Evolutionary conservation across 331 rosid genomes (phyloP), one percentile per base, ranked within the genome.

Genomic region (Malus hybrid): DNA sequence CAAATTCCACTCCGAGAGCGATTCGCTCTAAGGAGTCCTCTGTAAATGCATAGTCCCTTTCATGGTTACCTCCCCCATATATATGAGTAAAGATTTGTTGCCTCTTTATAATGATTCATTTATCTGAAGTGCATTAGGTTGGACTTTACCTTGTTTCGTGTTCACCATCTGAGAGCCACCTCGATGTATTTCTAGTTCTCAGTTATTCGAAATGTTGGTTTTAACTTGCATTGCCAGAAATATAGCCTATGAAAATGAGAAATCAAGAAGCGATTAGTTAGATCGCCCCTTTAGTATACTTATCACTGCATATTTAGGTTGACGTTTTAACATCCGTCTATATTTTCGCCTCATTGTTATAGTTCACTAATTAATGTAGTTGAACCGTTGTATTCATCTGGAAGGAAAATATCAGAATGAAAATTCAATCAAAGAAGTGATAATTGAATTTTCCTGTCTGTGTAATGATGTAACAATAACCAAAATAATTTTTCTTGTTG

Each of bases 401-500:
- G 44, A 39, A 39, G 46, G 46, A 39, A 39, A 39, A 39, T 9
- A 39, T 39, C 46, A 39, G 46, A 39, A 39, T 9, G 2, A 39
- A 39, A 39, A 39, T 39, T 9, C 46, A 39, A 39, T 9, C 12
- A 39, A 39, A 39, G 46, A 39, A 39, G 12, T 39, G 46, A 39
- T 39, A 10, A 39, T 39, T 39, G 46, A 39, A 39, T 39, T 39
- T 39, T 39, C 46, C 46, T 39, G 46, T 39, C 48, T 10, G 48
- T 42, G 48, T 10, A 42, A 10, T 10, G 48, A 42, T 42, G 29
- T 16, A 20, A 78, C 15, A 58, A 62, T 32, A 64, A 66, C 18
- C 63, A 3, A 56, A 30, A n/a, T 32, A 11, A 63, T 20, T 84
- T 73, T 76, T 78, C 57, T 70, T 78, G 70, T 55, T 86, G 82